Conservation (phyloP, 345 rosid species). For the Gossypium bickii region DNA sequence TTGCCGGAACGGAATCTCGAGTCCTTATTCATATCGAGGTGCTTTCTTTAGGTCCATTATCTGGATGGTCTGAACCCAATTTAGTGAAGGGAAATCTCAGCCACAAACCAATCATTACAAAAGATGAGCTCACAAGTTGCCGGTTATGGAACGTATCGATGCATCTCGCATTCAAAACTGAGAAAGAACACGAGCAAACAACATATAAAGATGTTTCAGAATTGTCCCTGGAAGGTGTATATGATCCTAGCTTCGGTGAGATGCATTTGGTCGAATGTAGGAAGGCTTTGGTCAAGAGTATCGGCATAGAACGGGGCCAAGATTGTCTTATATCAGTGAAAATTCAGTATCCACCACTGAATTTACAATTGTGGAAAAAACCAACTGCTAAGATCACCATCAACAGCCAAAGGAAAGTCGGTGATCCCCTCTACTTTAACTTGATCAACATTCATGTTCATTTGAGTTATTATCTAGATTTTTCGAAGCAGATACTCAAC, state of each 20-base stretch:
- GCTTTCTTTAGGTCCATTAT: conserved; percentile 9
- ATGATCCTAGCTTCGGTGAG: conserved; percentile 3
- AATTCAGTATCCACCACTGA: background rate
- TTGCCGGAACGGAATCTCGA: background rate
- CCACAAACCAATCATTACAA: conserved; percentile 2
- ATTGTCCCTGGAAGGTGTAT: conserved; percentile 1
- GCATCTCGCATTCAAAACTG: background rate
- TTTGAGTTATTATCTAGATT: background rate
- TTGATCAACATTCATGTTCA: background rate
- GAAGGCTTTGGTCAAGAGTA: conserved; percentile 1
- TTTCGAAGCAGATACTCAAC: background rate
- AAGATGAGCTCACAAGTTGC: background rate
- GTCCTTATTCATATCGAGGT: background rate
- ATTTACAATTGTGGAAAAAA: background rate
- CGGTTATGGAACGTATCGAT: background rate
- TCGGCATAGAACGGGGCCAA: background rate
- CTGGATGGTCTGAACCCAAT: background rate
- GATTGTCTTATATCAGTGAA: conserved; percentile 1
- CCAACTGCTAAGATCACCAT: conserved; percentile 1
- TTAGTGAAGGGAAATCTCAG: background rate
- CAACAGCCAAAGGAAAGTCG: conserved; percentile 6
- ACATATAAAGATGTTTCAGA: conserved; percentile 1
- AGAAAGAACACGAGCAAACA: background rate
- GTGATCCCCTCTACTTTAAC: conserved; percentile 9
- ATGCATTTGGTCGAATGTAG: conserved; percentile 10